Evolutionary conservation across 2,329 filamentous ascomycete species (phyloP).

Genomic region (Trichoderma sp.): DNA sequence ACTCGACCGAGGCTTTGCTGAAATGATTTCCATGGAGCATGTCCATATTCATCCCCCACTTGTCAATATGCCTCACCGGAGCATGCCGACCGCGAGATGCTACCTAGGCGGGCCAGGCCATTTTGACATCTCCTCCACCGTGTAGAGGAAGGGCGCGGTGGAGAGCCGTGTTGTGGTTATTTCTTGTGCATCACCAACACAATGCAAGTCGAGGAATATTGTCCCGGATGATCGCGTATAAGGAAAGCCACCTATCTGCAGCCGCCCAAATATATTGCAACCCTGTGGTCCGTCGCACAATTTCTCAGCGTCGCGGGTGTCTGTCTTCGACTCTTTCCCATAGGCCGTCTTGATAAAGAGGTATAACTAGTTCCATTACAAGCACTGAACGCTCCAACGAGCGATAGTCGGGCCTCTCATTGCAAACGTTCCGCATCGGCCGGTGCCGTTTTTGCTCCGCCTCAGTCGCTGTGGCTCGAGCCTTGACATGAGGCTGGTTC

Average conservation of each 20-base stretch:
- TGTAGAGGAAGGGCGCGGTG: not conserved
- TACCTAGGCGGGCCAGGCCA: not conserved
- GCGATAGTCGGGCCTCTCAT: not conserved
- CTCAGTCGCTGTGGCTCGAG: not conserved
- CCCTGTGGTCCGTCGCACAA: not conserved
- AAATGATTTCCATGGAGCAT: not conserved
- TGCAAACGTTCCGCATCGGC: not conserved
- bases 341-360: not conserved
- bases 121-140: not conserved
- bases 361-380: not conserved
- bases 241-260: not conserved
- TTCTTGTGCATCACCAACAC: not conserved
- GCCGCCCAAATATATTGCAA: not conserved
- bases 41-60: not conserved
- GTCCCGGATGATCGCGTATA: not conserved
- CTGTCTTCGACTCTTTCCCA: not conserved
- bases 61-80: not conserved
- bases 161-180: not conserved
- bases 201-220: not conserved
- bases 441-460: not conserved
- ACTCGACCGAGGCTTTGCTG: not conserved
- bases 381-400: not conserved
- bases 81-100: not conserved
- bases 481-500: not conserved
- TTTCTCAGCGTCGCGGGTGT: not conserved